Evolutionary conservation across 345 rosid species (phyloP).

Genomic region (Salix arbutifolia): DNA sequence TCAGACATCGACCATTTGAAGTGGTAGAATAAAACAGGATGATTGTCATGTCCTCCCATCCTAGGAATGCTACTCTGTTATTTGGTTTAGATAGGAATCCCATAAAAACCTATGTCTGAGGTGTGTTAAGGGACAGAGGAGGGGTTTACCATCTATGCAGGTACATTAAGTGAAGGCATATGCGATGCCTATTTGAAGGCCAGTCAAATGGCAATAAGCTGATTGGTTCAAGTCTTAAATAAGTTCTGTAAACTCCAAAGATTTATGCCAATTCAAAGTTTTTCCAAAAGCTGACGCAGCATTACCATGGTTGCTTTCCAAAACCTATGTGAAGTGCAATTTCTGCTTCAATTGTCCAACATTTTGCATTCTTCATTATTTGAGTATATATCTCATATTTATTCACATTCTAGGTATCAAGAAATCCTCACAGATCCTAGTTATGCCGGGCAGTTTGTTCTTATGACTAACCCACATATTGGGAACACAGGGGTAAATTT

Average conservation of each 20-base stretch:
- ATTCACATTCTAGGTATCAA: constrained; percentile 66
- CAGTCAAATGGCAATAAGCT: neutral
- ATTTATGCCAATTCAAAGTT: neutral
- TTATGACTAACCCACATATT: constrained; percentile 97
- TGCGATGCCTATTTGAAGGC: neutral
- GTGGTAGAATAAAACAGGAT: neutral
- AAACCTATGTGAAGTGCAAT: neutral
- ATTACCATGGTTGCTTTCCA: neutral
- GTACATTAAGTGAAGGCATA: neutral
- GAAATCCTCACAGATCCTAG: constrained; percentile 98
- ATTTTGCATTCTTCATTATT: neutral
- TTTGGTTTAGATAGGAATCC: neutral
- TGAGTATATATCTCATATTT: neutral
- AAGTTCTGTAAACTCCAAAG: neutral
- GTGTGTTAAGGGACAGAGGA: neutral
- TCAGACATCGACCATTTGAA: neutral
- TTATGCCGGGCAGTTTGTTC: constrained; percentile 92
- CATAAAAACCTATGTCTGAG: neutral
- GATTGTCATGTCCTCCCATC: neutral
- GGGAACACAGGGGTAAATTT: constrained; percentile 96
- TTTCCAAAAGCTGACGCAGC: neutral
- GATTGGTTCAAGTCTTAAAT: neutral
- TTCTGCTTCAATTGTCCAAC: neutral
- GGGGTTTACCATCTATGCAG: neutral
- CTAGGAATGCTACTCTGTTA: neutral